A percentile compares a stretch with the other conserved stretches of the same genome.
phyloP scores from a whole-genome alignment of 345 rosid genomes.

The Acer saccharum region DNA sequence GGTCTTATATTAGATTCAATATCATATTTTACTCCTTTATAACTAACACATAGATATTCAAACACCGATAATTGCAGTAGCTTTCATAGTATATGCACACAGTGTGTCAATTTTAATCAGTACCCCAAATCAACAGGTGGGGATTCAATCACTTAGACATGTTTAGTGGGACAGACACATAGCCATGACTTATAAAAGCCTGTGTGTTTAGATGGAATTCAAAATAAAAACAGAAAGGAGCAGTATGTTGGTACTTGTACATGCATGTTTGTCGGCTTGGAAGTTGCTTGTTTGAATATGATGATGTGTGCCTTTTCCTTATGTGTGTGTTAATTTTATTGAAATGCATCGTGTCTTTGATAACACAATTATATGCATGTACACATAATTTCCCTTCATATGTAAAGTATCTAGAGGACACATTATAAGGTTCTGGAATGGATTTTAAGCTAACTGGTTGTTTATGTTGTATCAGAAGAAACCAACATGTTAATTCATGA shows the following conservation, averaged over 20 bases:
- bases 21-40: neutral
- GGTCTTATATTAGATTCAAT: neutral
- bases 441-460: neutral
- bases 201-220: neutral
- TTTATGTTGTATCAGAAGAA: neutral
- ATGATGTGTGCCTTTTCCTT: neutral
- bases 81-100: neutral
- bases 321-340: neutral
- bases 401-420: neutral
- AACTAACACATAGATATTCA: neutral
- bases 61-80: neutral
- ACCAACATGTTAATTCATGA: neutral
- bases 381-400: neutral
- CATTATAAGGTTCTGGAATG: neutral
- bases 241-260: neutral
- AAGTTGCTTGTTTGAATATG: neutral
- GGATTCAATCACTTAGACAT: neutral
- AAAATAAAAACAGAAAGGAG: neutral
- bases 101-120: neutral
- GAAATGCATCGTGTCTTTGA: neutral
- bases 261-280: too few relatives aligned
- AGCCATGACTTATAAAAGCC: neutral
- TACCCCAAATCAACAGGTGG: neutral
- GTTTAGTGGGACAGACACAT: conserved; percentile 1
- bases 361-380: neutral